These are phyloP conservation scores for Fusarium algeriense DNA, from an alignment of 2,329 filamentous ascomycete species.

Conservation along the genomic window DNA sequence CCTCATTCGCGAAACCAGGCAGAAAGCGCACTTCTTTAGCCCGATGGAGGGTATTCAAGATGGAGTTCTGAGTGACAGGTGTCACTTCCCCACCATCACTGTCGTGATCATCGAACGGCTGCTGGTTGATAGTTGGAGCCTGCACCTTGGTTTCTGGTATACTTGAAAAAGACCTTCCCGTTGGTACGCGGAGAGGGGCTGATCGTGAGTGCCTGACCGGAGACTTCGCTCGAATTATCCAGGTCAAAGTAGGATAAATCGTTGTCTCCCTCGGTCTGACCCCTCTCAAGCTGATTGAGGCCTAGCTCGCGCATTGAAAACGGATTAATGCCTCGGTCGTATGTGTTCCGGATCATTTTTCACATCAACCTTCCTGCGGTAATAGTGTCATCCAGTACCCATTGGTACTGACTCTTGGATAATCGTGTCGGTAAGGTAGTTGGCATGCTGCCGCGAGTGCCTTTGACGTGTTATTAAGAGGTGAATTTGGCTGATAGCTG, in stretches of 20 bases:
- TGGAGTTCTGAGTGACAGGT: neutral
- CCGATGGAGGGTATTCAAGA: neutral
- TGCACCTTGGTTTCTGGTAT: too few relatives aligned
- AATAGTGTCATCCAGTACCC: neutral
- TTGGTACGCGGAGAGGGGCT: too few relatives aligned
- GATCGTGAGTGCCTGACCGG: accelerated
- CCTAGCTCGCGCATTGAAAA: neutral
- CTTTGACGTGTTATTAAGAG: too few relatives aligned
- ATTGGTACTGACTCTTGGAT: too few relatives aligned
- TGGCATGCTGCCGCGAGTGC: too few relatives aligned
- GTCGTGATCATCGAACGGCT: neutral
- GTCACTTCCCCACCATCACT: neutral
- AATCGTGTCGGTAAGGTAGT: too few relatives aligned
- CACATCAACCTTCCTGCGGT: neutral
- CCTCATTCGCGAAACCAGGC: neutral
- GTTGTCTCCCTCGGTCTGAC: too few relatives aligned
- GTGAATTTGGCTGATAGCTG: too few relatives aligned
- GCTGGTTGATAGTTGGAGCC: neutral
- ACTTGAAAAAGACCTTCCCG: neutral
- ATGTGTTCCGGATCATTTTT: too few relatives aligned
- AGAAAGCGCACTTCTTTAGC: neutral
- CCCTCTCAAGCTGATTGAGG: neutral
- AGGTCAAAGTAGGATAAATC: neutral
- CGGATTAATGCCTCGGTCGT: too few relatives aligned
- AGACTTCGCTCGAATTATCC: accelerated